Base-by-base conservation (phyloP, 2,329 filamentous ascomycete species). In the Aquanectria penicillioides region DNA sequence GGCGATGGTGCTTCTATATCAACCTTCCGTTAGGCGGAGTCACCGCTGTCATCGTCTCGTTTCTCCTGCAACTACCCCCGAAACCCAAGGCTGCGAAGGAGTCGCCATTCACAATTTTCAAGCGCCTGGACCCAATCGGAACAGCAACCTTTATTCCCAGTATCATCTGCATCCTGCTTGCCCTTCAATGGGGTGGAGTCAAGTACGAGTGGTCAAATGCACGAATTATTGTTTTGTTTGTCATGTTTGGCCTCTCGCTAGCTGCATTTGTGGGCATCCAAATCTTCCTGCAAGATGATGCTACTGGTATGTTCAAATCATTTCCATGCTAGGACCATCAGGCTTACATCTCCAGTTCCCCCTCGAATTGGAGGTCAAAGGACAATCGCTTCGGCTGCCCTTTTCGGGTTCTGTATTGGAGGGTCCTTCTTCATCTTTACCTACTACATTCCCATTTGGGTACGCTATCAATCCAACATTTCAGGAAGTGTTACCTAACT, bases 181-280 rank as follows among this genome's bases (percentile, higher is more conserved):
- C 80, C 12, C 68, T 83, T 4, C 79, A 82, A 48, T 83, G 79
- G 78, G 77, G 77, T 37, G 77, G 75, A 10, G 69, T 63, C 15
- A 71, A 67, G 33, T 75, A 75, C 40, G 26, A 59, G 2, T 69
- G 63, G 63, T 28, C 20, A 5, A 52, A 53, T 11, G 57, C 44
- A 18, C 53, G 59, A 5, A 64, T 63, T 11, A 61, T 66, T 26
- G 40, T 48, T 3, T 38, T 57, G 5, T 37, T 60, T 9, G 57
- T 52, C 1, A 17, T 60, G 9, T 50, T 50, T 23, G 43, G 47
- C 6, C 47, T 63, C 2, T 43, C 57, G 41, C 37, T 63, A 3
- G 23, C 41, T 10, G 33, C 20, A 6, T 61, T 61, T 36, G 15
- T 61, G 4, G 33, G 17, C 13, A 40, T 61, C 12, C 50, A 56